Base-by-base conservation (phyloP, 2,329 filamentous ascomycete genomes). In the Pseudogymnoascus sp. region DNA sequence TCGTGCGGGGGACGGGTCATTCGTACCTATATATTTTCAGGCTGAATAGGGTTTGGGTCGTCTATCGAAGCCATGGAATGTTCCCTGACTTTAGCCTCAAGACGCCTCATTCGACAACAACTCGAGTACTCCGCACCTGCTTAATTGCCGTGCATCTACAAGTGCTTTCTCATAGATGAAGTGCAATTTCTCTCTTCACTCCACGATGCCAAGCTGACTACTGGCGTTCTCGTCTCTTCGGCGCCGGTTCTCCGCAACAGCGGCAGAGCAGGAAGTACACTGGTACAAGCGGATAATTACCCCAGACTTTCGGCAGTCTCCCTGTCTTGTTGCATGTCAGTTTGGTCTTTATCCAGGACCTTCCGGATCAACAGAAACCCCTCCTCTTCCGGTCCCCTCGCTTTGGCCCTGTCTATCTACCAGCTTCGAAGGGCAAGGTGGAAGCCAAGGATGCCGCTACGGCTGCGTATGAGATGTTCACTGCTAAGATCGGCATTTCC, bases 51-150 rank as follows among this genome's bases (percentile, higher is more conserved):
- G 49, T 11, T 34, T n/a, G 16, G 16, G 9, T 5, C 28, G n/a
- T 16, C 49, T 31, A 56, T 56, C n/a, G 49, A 56, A 56, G 49
- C 49, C 28, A 56, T 56, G 49, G 49, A 56, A 56, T 56, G 16
- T 56, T 56, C 49, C 28, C 3, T 56, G 49, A 56, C 49, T 56
- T 56, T 56, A 56, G 49, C 49, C 49, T 56, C 49, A 56, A 56
- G n/a, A 36, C 49, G 49, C 49, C 28, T 34, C 28, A 36, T 56
- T 56, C 28, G 49, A 53, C 25, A 53, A 11, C 25, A 1, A 12
- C 25, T 18, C n/a, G 14, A 1, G 49, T 56, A 34, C 28, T 56
- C 49, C 46, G 46, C 46, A 53, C 46, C 46, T 16, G 14, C 12
- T n/a, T 49, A 28, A 14, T 28, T 49, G n/a, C 23, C 8, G 14